Evolutionary conservation across 805 yeast species (phyloP).

Genomic region (Ogataea paraovalis): DNA sequence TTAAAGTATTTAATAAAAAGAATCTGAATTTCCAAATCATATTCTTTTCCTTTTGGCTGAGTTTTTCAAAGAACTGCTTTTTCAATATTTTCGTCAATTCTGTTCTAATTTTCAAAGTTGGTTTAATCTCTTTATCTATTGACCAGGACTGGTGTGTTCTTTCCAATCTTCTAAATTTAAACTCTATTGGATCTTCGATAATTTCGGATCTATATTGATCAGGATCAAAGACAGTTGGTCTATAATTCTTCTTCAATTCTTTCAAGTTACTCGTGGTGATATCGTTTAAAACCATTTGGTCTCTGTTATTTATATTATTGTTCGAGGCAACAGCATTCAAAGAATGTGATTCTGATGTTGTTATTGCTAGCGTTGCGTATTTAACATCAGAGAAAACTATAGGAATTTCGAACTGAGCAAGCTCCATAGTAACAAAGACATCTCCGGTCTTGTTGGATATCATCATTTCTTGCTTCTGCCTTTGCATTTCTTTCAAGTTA

Average conservation of each 20-base stretch:
- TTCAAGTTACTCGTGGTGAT: slow-evolving; percentile 21
- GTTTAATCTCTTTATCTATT: slow-evolving; percentile 81
- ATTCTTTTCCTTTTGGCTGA: slow-evolving; percentile 80
- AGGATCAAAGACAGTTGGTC: slow-evolving; percentile 54
- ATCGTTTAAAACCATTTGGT: slow-evolving; percentile 21
- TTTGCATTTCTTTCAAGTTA: slow-evolving; percentile 17
- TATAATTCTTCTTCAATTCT: slow-evolving; percentile 6
- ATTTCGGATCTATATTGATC: slow-evolving; percentile 44
- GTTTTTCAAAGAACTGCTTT: slow-evolving; percentile 79
- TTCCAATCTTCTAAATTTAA: slow-evolving; percentile 78
- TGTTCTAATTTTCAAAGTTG: slow-evolving; percentile 77
- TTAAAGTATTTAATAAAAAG: slow-evolving; percentile 57
- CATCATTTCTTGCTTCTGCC: slow-evolving; percentile 9
- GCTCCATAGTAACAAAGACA: slow-evolving; percentile 37
- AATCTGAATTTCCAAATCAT: slow-evolving; percentile 89
- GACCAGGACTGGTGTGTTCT: slow-evolving; percentile 76
- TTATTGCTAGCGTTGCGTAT: slow-evolving; percentile 32
- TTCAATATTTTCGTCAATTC: slow-evolving; percentile 63
- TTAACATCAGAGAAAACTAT: slow-evolving; percentile 62
- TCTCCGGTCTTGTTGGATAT: slow-evolving; percentile 13
- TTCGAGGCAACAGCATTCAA: slow-evolving; percentile 14
- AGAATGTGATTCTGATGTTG: slow-evolving; percentile 24
- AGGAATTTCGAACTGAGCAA: slow-evolving; percentile 67
- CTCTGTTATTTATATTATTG: slow-evolving; percentile 16
- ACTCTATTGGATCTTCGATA: slow-evolving; percentile 78